phyloP scores from a whole-genome alignment of 306 rosid genomes.

The Lablab purpureus region DNA sequence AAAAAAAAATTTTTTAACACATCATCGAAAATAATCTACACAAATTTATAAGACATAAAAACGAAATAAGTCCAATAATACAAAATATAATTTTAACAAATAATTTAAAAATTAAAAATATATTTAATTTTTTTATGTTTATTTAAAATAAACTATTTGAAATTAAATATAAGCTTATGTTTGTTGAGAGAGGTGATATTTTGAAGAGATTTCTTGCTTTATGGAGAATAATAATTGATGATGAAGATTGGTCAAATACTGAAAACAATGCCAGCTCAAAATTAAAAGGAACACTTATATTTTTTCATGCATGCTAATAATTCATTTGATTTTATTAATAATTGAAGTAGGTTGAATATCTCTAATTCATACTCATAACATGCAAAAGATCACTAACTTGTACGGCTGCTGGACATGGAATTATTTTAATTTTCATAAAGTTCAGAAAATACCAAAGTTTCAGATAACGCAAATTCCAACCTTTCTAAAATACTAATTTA shows the following conservation, averaged over 20 bases:
- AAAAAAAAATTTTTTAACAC: too few relatives aligned
- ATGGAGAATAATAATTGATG: slow-evolving; percentile 23
- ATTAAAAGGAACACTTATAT: background rate
- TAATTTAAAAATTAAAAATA: too few relatives aligned
- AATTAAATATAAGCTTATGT: too few relatives aligned
- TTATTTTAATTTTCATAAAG: slow-evolving; percentile 35
- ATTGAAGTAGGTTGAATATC: background rate
- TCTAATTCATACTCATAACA: slow-evolving; percentile 11
- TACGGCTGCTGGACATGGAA: slow-evolving; percentile 42
- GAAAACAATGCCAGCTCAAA: slow-evolving; percentile 40
- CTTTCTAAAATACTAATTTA: slow-evolving; percentile 20
- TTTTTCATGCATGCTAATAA: background rate
- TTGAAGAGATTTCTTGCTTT: background rate
- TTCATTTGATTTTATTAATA: background rate
- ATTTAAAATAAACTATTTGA: too few relatives aligned
- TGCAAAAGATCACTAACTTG: slow-evolving; percentile 18
- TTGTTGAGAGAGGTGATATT: slow-evolving; percentile 15
- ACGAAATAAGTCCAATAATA: too few relatives aligned
- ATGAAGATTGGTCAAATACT: slow-evolving; percentile 10
- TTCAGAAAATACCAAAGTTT: slow-evolving; percentile 19
- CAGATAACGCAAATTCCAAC: slow-evolving; percentile 2
- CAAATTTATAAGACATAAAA: too few relatives aligned
- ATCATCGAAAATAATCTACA: too few relatives aligned
- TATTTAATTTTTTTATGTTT: too few relatives aligned
- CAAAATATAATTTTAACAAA: too few relatives aligned